Conservation (phyloP, 495 filamentous ascomycete genomes). For the Penicilliopsis zonata region DNA sequence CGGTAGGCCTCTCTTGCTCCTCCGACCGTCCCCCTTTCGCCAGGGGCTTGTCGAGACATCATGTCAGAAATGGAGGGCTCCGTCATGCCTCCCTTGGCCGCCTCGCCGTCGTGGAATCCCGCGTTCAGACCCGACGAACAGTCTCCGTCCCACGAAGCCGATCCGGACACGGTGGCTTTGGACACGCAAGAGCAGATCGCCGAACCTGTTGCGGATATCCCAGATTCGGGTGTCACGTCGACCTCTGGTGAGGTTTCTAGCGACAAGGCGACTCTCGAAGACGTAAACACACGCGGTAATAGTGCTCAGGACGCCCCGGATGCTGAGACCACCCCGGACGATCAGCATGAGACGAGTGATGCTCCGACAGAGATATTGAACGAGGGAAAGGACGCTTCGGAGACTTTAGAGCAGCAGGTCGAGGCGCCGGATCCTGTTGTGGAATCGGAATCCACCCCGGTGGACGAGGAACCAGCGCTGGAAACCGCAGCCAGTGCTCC, state of each 20-base stretch:
- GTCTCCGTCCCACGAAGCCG: not conserved
- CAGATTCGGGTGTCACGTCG: no score
- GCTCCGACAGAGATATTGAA: no score
- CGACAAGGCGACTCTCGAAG: no score
- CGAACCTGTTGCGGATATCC: not conserved
- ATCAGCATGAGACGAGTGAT: no score
- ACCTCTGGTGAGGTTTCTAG: no score
- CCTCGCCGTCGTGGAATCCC: conserved; percentile 27
- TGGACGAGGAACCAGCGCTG: not conserved
- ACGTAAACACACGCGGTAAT: no score
- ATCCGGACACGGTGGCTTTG: not conserved
- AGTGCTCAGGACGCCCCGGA: no score
- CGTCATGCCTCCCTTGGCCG: not conserved
- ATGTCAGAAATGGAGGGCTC: not conserved
- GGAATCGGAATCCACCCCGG: no score
- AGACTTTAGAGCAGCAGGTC: no score
- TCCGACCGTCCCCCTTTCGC: not conserved
- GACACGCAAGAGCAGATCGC: not conserved
- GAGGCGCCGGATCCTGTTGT: no score
- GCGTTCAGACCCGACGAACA: conserved; percentile 20
- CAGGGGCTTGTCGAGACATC: not conserved
- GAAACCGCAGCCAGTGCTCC: not conserved
- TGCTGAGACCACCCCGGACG: no score
- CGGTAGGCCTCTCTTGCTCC: not conserved
- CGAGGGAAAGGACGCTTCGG: no score